phyloP scores from a whole-genome alignment of 2,329 filamentous ascomycete species.

The Neonectria neomacrospora region DNA sequence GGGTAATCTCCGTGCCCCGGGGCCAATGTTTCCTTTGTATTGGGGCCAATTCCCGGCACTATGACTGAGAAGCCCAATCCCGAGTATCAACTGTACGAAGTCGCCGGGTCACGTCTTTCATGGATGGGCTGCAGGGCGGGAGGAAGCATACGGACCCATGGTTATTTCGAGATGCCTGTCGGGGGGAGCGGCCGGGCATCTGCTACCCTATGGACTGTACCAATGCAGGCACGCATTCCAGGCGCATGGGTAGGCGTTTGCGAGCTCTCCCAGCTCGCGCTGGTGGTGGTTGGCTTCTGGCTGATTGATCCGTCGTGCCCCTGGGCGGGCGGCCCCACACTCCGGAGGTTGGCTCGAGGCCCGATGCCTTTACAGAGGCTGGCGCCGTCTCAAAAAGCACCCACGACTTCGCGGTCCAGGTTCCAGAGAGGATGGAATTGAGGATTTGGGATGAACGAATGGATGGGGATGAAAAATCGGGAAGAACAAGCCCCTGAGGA shows the following conservation, averaged over 20 bases:
- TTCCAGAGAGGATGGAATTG: conserved; percentile 11
- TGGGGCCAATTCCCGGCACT: conserved; percentile 37
- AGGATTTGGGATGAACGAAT: neutral
- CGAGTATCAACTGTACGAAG: conserved; percentile 21
- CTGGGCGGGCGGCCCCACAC: conserved; percentile 42
- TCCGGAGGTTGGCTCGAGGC: conserved; percentile 41
- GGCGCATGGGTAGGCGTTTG: conserved; percentile 29
- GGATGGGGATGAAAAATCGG: conserved; percentile 16
- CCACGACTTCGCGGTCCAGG: conserved; percentile 23
- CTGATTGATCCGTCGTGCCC: conserved; percentile 3
- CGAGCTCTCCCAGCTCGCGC: conserved; percentile 4
- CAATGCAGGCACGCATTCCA: conserved; percentile 32
- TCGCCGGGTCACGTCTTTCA: conserved; percentile 24
- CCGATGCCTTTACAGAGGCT: conserved; percentile 28
- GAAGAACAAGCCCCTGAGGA: conserved; percentile 11
- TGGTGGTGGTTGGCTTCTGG: conserved; percentile 25
- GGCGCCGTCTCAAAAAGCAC: conserved; percentile 34
- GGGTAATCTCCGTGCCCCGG: conserved; percentile 29
- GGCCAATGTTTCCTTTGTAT: conserved; percentile 35
- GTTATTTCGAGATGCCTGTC: conserved; percentile 34
- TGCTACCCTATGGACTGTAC: conserved; percentile 37
- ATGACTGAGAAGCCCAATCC: conserved; percentile 30
- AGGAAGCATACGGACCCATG: conserved; percentile 30
- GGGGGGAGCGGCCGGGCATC: conserved; percentile 31
- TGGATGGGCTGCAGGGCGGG: conserved; percentile 22